These are phyloP conservation scores for Glycyrrhiza uralensis DNA, from an alignment of 306 rosid genomes.

Conservation along the genomic window DNA sequence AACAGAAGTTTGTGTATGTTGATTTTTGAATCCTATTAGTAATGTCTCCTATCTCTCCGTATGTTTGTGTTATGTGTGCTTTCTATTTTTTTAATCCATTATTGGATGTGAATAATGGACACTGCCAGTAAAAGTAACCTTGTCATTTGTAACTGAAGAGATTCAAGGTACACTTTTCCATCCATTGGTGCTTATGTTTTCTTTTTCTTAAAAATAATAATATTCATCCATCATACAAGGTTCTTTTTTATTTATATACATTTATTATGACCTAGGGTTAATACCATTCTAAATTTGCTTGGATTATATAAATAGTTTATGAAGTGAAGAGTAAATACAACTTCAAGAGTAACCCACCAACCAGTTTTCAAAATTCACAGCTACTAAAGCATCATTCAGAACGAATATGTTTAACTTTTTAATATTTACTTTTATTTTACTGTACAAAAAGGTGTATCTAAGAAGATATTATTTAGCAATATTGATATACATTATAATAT, in stretches of 20 bases:
- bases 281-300: background rate
- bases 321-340: background rate
- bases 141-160: background rate
- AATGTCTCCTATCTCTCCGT: background rate
- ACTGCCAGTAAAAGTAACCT: background rate
- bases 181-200: background rate
- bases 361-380: background rate
- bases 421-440: background rate
- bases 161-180: background rate
- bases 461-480: background rate
- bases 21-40: slow-evolving; percentile 16
- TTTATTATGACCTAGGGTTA: background rate
- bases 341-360: background rate
- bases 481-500: background rate
- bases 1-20: background rate
- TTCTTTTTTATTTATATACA: background rate
- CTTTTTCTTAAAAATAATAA: background rate
- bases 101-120: background rate
- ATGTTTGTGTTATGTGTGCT: background rate
- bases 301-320: background rate
- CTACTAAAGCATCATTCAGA: background rate
- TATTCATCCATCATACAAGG: background rate
- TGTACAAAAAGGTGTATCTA: background rate
- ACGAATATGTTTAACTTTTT: background rate
- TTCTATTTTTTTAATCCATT: background rate